Base-by-base conservation (phyloP, 306 rosid genomes). In the Sphenostylis stenocarpa region DNA sequence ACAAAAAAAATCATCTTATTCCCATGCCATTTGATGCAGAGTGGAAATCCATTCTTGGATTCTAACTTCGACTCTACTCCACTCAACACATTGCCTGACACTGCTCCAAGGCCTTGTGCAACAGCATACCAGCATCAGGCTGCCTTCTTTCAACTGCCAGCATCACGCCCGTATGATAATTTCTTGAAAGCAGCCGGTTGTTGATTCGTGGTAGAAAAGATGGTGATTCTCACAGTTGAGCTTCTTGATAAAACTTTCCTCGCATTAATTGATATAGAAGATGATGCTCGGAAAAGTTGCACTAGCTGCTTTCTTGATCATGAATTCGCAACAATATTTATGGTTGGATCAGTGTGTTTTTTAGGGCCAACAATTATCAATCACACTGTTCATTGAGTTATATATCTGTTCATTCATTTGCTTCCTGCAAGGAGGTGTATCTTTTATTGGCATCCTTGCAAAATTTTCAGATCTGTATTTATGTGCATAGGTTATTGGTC, bases 101-200 rank as follows among this genome's bases (percentile, higher is more conserved):
- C 77, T 20, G 76, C 57, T 66, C 87, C 84, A 23, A 86, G 65
- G 85, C 90, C 44, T 60, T 90, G 96, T 52, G 87, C 88, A 66
- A 86, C 94, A 57, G 91, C 80, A 67, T 87, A 70, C 80, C 94
- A 90, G 66, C 78, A 85, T 10, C 81, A 84, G 73, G 52, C 90
- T 41, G 78, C 79, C 81, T 79, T 81, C 81, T 90, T 93, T 69
- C 91, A 86, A 81, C 81, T 93, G 47, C 98, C 93, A 53, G 84
- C 86, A 33, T 78, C 96, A 10, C 87, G 88, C 75, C 97, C 97
- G 1, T 90, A 90, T 70, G 96, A 93, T 79, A 87, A 86, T 83
- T 89, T 93, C 78, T 67, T 90, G 76, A 93, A 89, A 86, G 98
- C 96, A 4, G 93, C 91, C 15, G 94, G 94, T 33, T 93, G 98